Conservation (phyloP, 768 basidiomycete species). For the Auricularia heimuer region DNA sequence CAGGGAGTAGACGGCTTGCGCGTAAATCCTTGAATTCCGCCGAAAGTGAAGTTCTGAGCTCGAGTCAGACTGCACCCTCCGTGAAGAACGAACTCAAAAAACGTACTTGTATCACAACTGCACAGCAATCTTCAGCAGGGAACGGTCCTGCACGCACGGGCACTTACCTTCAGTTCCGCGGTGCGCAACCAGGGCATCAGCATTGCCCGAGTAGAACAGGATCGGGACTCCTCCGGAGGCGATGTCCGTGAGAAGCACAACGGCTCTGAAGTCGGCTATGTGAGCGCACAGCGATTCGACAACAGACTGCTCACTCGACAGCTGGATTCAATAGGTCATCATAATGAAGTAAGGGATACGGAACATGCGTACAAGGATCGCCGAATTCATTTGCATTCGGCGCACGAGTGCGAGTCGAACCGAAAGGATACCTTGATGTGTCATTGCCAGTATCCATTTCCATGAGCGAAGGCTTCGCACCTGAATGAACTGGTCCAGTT, state of each 20-base stretch:
- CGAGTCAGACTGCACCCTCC: not conserved
- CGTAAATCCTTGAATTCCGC: constrained; percentile 9
- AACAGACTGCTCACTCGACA: not conserved
- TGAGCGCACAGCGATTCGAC: too few relatives aligned
- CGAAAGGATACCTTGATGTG: not conserved
- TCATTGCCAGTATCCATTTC: constrained; percentile 9
- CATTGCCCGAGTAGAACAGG: constrained; percentile 2
- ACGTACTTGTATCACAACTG: constrained; percentile 2
- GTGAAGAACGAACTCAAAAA: not conserved
- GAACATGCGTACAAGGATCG: constrained; percentile 22
- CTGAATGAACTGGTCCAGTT: constrained; percentile 28
- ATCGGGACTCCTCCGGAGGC: not conserved
- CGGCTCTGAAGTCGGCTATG: not conserved
- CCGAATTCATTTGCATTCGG: constrained; percentile 8
- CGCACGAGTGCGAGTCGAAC: not conserved
- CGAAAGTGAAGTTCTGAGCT: constrained; percentile 12
- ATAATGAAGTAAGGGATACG: too few relatives aligned
- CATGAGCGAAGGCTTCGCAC: constrained; percentile 28
- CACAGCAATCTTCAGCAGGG: not conserved
- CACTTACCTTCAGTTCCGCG: constrained; percentile 2
- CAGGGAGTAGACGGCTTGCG: constrained; percentile 4
- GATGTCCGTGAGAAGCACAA: not conserved
- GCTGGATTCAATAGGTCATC: not conserved
- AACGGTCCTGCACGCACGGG: not conserved
- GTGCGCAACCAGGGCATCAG: constrained; percentile 3